Percentiles rank a stretch among this genome's conserved stretches.
Conservation (phyloP, 2,329 filamentous ascomycete species). For the Mycosphaerelloides madeirae region DNA sequence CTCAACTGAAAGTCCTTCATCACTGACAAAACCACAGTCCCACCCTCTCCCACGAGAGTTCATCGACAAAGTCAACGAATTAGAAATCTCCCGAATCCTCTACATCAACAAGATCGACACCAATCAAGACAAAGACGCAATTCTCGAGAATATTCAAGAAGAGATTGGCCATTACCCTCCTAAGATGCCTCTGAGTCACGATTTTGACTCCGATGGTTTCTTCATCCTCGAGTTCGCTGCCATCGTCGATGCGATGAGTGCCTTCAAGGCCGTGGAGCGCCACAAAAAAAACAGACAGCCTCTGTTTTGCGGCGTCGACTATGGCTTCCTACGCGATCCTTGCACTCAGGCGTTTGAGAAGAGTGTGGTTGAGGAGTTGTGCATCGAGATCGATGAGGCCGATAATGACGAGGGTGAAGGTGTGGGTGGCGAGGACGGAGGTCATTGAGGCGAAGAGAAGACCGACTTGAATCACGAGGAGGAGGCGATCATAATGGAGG, state of each 20-base stretch:
- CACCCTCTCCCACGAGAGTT: too few relatives aligned
- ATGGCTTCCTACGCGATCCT: constrained; percentile 2
- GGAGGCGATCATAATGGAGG: not conserved
- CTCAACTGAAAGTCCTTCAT: too few relatives aligned
- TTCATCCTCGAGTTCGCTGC: constrained; percentile 4
- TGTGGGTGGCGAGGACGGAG: not conserved
- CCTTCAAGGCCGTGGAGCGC: not conserved
- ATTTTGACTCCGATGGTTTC: not conserved
- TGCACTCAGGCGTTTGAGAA: not conserved
- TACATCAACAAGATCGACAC: too few relatives aligned
- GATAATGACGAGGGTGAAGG: not conserved
- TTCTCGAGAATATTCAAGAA: not conserved
- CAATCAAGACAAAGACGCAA: too few relatives aligned
- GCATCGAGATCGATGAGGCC: too few relatives aligned
- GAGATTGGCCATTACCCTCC: not conserved
- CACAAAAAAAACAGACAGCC: not conserved
- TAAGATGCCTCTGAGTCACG: not conserved
- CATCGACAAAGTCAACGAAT: too few relatives aligned
- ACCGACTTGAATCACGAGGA: not conserved
- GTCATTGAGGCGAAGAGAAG: not conserved
- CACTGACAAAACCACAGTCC: too few relatives aligned
- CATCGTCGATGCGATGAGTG: constrained; percentile 1
- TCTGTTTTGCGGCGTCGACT: not conserved
- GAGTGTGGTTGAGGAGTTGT: too few relatives aligned
- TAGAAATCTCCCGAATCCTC: too few relatives aligned